These are phyloP conservation scores for Fusarium sp. DNA, from an alignment of 2,329 filamentous ascomycete species.

Conservation along the genomic window DNA sequence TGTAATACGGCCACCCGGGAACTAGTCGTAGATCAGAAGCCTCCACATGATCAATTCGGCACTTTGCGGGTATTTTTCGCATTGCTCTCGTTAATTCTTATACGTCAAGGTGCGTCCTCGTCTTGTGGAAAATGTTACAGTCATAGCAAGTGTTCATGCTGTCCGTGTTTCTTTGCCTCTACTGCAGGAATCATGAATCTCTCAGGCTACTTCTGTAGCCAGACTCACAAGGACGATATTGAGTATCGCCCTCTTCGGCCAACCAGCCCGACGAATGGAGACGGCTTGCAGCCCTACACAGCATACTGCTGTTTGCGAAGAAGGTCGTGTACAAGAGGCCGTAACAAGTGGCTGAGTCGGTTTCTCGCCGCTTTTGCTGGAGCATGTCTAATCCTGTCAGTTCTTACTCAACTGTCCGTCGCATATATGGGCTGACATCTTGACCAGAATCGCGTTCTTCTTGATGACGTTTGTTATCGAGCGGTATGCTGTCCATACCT, in stretches of 20 bases:
- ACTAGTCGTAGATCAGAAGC: constrained; percentile 1
- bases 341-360: not conserved
- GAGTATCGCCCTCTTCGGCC: constrained; percentile 26
- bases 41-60: constrained; percentile 23
- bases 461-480: constrained; percentile 18
- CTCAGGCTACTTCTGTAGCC: constrained; percentile 17
- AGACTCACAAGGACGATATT: constrained; percentile 5
- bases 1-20: constrained; percentile 29
- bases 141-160: not conserved
- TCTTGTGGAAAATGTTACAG: not conserved
- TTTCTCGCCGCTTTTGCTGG: not conserved
- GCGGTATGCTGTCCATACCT: constrained; percentile 22
- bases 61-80: constrained; percentile 16
- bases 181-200: constrained; percentile 7
- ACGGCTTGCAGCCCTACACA: not conserved
- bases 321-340: not conserved
- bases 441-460: constrained; percentile 17
- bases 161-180: not conserved
- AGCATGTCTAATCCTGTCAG: constrained; percentile 19
- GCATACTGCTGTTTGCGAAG: not conserved
- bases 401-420: not conserved
- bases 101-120: not conserved
- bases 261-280: not conserved
- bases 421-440: not conserved
- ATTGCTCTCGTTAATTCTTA: not conserved